These are phyloP conservation scores for Lotmaria passim DNA, from an alignment of 208 protist species.

Conservation along the genomic window DNA sequence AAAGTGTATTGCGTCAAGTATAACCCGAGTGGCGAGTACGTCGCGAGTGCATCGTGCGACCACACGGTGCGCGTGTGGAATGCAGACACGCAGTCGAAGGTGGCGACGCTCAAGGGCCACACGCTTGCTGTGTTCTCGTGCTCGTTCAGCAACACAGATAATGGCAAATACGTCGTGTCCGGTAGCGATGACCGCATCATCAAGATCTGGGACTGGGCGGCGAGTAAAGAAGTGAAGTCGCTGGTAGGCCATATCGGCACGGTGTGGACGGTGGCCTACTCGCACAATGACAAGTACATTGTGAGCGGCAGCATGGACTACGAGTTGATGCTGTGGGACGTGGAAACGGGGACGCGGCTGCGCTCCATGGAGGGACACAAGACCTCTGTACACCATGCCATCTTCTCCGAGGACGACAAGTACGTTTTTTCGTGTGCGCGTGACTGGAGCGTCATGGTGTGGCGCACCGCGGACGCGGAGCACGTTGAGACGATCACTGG, in stretches of 20 bases:
- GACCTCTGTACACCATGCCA: slow-evolving; percentile 80
- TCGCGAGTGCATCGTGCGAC: slow-evolving; percentile 86
- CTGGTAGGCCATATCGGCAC: slow-evolving; percentile 82
- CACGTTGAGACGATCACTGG: slow-evolving; percentile 77
- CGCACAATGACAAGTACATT: slow-evolving; percentile 69
- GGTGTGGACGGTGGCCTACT: slow-evolving; percentile 83
- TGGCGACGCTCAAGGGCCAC: slow-evolving; percentile 74
- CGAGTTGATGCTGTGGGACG: slow-evolving; percentile 84
- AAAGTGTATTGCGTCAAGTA: slow-evolving; percentile 93
- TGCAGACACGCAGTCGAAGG: slow-evolving; percentile 58
- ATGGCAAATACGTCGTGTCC: slow-evolving; percentile 78
- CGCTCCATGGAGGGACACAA: slow-evolving; percentile 73
- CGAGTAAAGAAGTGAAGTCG: slow-evolving; percentile 58
- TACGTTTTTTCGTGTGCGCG: slow-evolving; percentile 88
- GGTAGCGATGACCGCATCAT: slow-evolving; percentile 84
- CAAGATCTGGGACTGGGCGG: slow-evolving; percentile 87
- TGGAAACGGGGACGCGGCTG: slow-evolving; percentile 48
- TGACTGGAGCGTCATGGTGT: slow-evolving; percentile 85
- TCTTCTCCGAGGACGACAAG: slow-evolving; percentile 80
- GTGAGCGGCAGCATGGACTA: slow-evolving; percentile 87
- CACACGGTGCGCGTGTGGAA: slow-evolving; percentile 86
- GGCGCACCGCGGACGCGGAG: slow-evolving; percentile 67
- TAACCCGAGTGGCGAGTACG: slow-evolving; percentile 85
- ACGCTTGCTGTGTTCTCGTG: slow-evolving; percentile 84
- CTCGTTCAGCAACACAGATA: slow-evolving; percentile 75